Percentiles rank a stretch among this genome's conserved stretches.
Conservation (phyloP, 768 basidiomycete genomes). For the Rhizopogon vinicolor region DNA sequence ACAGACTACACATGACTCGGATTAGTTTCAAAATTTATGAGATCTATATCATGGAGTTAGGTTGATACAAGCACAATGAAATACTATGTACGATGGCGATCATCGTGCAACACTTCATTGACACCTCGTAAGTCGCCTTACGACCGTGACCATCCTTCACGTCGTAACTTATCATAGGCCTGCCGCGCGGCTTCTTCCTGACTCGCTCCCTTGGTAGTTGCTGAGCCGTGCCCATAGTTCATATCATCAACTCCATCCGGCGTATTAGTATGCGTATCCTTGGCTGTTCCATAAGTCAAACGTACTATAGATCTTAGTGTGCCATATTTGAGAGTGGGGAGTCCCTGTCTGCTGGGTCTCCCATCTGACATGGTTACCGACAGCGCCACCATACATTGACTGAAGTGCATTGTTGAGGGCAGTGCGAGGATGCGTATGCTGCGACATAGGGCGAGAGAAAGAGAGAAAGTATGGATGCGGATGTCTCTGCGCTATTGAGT, state of each 20-base stretch:
- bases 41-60: too few species aligned
- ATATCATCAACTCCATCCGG: not conserved
- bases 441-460: too few species aligned
- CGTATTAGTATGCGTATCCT: not conserved
- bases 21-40: too few species aligned
- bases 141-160: not conserved
- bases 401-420: not conserved
- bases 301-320: not conserved
- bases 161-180: not conserved
- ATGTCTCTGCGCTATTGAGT: too few species aligned
- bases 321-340: not conserved
- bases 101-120: too few species aligned
- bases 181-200: not conserved
- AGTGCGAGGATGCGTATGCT: too few species aligned
- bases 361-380: not conserved
- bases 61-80: too few species aligned
- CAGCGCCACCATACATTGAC: not conserved
- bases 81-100: too few species aligned
- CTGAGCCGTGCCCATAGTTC: not conserved
- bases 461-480: too few species aligned
- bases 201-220: not conserved
- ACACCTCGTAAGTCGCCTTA: too few species aligned
- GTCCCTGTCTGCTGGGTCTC: not conserved
- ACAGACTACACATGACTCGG: too few species aligned
- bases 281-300: not conserved